Conservation (phyloP, 768 basidiomycete genomes). For the Phaeolepiota aurea region DNA sequence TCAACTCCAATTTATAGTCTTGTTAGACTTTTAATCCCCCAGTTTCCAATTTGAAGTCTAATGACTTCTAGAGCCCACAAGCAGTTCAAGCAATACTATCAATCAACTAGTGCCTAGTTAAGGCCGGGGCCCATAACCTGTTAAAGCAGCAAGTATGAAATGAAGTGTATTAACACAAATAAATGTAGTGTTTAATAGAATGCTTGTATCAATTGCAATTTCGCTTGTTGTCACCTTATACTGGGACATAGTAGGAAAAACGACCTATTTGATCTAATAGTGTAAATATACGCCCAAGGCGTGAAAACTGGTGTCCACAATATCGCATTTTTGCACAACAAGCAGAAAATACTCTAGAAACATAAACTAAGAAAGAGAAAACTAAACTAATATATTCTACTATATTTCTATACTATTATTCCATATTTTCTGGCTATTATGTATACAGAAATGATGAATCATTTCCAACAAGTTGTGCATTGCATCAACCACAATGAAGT, state of each 20-base stretch:
- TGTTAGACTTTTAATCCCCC: too few species aligned
- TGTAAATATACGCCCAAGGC: background rate
- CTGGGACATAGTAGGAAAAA: background rate
- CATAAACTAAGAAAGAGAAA: too few species aligned
- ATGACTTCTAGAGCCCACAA: too few species aligned
- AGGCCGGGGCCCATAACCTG: too few species aligned
- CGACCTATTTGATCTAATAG: background rate
- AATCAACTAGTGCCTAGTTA: too few species aligned
- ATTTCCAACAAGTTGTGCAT: background rate
- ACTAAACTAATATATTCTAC: background rate
- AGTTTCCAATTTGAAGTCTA: too few species aligned
- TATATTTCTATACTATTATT: background rate
- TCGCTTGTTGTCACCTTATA: background rate
- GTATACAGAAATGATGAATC: background rate
- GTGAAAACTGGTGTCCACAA: background rate
- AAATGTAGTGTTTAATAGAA: background rate
- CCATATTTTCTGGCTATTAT: background rate
- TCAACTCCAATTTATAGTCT: too few species aligned
- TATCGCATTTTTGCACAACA: too few species aligned
- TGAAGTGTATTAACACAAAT: background rate
- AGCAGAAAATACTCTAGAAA: too few species aligned
- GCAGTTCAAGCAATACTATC: too few species aligned
- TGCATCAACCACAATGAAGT: background rate
- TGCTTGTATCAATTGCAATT: background rate
- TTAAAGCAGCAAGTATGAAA: too few species aligned